Percentiles rank a stretch among this genome's conserved stretches.
These are phyloP conservation scores for Ophiostoma sp. DNA, from an alignment of 2,329 filamentous ascomycete genomes.

Conservation along the genomic window DNA sequence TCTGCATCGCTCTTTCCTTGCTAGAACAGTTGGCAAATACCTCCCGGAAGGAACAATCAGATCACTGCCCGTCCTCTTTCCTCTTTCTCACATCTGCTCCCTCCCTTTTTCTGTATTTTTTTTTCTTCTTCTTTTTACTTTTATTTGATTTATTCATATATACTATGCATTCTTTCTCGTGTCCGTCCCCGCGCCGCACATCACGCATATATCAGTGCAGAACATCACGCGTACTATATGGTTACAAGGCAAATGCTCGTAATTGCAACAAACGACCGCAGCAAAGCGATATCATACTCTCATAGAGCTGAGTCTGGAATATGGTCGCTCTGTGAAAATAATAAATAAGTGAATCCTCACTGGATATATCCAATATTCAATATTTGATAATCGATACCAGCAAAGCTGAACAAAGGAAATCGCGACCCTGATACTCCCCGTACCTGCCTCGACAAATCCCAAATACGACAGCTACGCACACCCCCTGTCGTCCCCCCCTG, in stretches of 20 bases:
- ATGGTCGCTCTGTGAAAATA: not conserved
- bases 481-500: constrained; percentile 17
- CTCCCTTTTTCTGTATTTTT: not conserved
- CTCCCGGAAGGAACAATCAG: not conserved
- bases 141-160: not conserved
- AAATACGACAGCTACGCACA: constrained; percentile 15
- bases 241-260: not conserved
- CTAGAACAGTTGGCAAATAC: not conserved
- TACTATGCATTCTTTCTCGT: not conserved
- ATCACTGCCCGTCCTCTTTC: not conserved
- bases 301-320: not conserved
- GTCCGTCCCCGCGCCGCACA: not conserved
- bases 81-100: not conserved
- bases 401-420: not conserved
- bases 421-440: constrained; percentile 3
- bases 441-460: constrained; percentile 15
- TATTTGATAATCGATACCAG: not conserved
- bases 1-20: not conserved
- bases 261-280: not conserved
- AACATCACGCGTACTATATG: not conserved
- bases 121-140: not conserved
- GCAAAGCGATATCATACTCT: not conserved
- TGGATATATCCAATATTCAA: not conserved
- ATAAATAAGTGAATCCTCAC: not conserved
- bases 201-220: not conserved